Conservation (phyloP, 805 yeast species). For the Myxozyma geophila region DNA sequence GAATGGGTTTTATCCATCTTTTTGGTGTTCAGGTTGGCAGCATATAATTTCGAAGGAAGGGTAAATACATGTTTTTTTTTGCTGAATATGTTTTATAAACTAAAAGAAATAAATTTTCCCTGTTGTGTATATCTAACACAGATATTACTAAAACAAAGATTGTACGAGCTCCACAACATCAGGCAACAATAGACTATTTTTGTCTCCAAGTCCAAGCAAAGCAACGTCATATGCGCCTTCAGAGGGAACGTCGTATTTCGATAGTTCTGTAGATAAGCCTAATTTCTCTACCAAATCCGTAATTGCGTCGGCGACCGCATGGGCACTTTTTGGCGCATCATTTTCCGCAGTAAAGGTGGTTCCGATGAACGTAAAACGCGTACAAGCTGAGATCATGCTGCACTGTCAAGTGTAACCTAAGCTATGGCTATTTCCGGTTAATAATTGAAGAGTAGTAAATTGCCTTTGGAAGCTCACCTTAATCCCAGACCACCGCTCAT, state of each 20-base stretch:
- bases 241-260: slow-evolving; percentile 3
- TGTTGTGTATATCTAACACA: background rate
- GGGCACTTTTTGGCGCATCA: background rate
- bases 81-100: background rate
- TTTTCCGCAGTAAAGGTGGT: background rate
- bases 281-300: background rate
- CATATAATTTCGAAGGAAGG: too few relatives aligned
- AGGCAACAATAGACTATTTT: background rate
- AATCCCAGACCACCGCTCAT: background rate
- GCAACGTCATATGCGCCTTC: slow-evolving; percentile 5
- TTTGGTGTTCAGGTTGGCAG: slow-evolving; percentile 1
- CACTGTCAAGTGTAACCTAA: slow-evolving; percentile 12
- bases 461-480: background rate
- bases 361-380: slow-evolving; percentile 10
- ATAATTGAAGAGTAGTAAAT: background rate
- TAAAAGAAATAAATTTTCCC: background rate
- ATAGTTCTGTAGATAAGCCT: slow-evolving; percentile 1
- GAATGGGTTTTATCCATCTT: background rate
- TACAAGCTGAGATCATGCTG: background rate
- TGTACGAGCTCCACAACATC: background rate
- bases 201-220: slow-evolving; percentile 3
- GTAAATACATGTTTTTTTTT: too few relatives aligned
- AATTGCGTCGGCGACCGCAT: slow-evolving; percentile 8
- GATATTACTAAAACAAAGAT: background rate
- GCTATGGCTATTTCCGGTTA: slow-evolving; percentile 5